phyloP scores from a whole-genome alignment of 1,139 yeast species.

The Nakaseomyces delphensis region DNA sequence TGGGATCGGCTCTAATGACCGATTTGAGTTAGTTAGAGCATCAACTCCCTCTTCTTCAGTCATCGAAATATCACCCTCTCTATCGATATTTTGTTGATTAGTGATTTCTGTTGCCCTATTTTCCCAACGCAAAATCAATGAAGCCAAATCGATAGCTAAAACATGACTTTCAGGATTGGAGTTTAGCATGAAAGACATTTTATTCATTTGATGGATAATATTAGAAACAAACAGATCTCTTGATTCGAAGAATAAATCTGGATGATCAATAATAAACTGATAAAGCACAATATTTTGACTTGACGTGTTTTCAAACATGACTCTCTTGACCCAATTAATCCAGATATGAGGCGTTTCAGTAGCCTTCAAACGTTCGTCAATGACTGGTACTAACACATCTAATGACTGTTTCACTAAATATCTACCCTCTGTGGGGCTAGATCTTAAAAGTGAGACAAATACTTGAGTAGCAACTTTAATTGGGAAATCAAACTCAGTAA shows the following conservation, averaged over 20 bases:
- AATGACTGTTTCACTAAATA: conserved; percentile 79
- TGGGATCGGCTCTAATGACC: conserved; percentile 42
- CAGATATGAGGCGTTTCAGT: conserved; percentile 61
- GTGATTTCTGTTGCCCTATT: conserved; percentile 33
- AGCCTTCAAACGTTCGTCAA: conserved; percentile 58
- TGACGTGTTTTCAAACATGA: conserved; percentile 82
- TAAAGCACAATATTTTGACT: conserved; percentile 66
- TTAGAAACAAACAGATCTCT: conserved; percentile 85
- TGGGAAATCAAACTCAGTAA: conserved; percentile 83
- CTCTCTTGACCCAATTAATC: conserved; percentile 94
- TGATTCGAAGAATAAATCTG: conserved; percentile 74
- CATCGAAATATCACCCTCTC: conserved; percentile 27
- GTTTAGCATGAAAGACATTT: conserved; percentile 71
- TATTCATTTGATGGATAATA: conserved; percentile 92
- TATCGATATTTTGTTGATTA: conserved; percentile 24
- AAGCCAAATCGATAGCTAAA: conserved; percentile 84
- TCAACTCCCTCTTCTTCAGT: conserved; percentile 10
- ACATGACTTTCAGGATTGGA: conserved; percentile 76
- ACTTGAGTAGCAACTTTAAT: conserved; percentile 84
- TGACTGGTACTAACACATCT: conserved; percentile 81
- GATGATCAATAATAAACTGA: conserved; percentile 80
- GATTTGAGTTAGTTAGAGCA: conserved; percentile 9
- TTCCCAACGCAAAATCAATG: conserved; percentile 82
- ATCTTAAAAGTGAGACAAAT: conserved; percentile 77
- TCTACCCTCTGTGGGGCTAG: conserved; percentile 81